A percentile compares a stretch with the other conserved stretches of the same genome.
Conservation (phyloP, 495 filamentous ascomycete genomes). For the Cercophora sp. region DNA sequence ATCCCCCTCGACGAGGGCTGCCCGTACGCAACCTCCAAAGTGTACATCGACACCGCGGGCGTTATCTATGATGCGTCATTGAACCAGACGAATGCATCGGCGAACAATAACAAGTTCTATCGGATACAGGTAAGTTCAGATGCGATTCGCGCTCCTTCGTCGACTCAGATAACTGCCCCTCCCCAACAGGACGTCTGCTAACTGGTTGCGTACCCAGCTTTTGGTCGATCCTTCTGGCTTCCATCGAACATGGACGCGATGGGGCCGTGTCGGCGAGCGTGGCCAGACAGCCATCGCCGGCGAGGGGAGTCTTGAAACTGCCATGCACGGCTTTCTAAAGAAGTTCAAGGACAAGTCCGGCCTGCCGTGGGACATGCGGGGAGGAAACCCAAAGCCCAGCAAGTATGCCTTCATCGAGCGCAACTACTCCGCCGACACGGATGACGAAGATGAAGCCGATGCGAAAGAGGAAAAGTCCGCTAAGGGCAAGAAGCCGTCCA, state of each 20-base stretch:
- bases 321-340: slow-evolving; percentile 56
- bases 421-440: slow-evolving; percentile 59
- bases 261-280: slow-evolving; percentile 73
- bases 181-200: too few relatives aligned
- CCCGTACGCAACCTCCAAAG: slow-evolving; percentile 33
- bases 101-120: slow-evolving; percentile 75
- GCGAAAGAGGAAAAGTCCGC: slow-evolving; percentile 25
- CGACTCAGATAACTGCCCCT: too few relatives aligned
- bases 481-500: slow-evolving; percentile 33
- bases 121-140: slow-evolving; percentile 53
- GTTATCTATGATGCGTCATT: slow-evolving; percentile 64
- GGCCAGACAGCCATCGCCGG: slow-evolving; percentile 56
- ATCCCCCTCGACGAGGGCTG: slow-evolving; percentile 47
- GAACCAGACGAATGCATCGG: slow-evolving; percentile 55
- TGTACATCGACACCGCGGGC: slow-evolving; percentile 60
- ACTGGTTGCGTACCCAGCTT: slow-evolving; percentile 33
- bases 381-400: slow-evolving; percentile 51
- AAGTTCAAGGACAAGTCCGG: slow-evolving; percentile 81
- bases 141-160: not conserved
- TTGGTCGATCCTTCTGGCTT: slow-evolving; percentile 20
- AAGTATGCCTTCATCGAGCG: slow-evolving; percentile 78
- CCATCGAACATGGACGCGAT: slow-evolving; percentile 63
- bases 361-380: slow-evolving; percentile 60
- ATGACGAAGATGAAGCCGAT: slow-evolving; percentile 56
- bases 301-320: slow-evolving; percentile 37